Base-by-base conservation (phyloP, 2,329 filamentous ascomycete genomes). In the Apiospora rasikravindrae region DNA sequence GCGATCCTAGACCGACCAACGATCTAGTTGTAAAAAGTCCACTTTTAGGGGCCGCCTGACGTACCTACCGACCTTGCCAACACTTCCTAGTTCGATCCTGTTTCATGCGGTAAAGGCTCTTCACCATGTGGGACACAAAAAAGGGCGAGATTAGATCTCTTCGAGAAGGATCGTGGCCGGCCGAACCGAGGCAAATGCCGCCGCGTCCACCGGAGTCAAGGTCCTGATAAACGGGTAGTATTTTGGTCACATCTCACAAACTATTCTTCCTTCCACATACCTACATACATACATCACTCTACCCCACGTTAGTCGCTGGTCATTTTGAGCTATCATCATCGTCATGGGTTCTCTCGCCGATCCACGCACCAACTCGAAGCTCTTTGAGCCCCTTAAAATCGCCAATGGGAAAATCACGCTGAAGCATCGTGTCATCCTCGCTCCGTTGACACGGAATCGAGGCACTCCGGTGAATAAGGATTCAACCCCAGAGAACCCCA, bases 381-480 rank as follows among this genome's bases (percentile, higher is more conserved):
- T 86, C 49, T 87, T 86, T 75, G 77, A 80, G 70, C 84, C 85
- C 7, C 75, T 86, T 71, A 76, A 80, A 42, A 81, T 86, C 33
- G 74, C 73, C 57, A 72, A 73, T 72, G 84, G 87, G 73, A 83
- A 84, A 61, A 82, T 86, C 61, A 78, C 78, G 13, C 84, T 90
- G 44, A 81, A 84, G 68, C 87, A 89, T 75, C 85, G 88, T 70
- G 79, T 90, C 33, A 81, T 87, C 64, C 77, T 86, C 74, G 85
- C 87, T 1, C 86, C 88, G 2, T 77, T 89, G 72, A 89, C 88
- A 4, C 83, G 88, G 26, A 87, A 87, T 73, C 83, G 88, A 49
- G 86, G 86, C 24, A 84, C 83, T 7, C 86, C 87, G 4, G 70
- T 84, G 49, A 82, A 81, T 22, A 71, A 80, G 16, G 77, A 81